Percentiles rank a stretch among this genome's conserved stretches.
phyloP scores from a whole-genome alignment of 768 basidiomycete species.

The Tubosaeta sp. region DNA sequence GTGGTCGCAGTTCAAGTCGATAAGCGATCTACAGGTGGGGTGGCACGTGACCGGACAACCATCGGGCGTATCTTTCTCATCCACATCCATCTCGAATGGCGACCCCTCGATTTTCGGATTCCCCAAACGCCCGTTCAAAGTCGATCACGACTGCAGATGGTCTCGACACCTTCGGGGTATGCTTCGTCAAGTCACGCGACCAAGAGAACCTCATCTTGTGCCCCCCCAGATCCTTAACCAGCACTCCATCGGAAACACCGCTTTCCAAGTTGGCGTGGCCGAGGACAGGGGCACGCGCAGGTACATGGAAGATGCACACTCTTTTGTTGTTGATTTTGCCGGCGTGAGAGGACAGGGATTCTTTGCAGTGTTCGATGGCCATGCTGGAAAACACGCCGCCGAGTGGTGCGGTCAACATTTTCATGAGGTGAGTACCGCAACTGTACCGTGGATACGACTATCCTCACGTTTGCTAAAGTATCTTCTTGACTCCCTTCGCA shows the following conservation, averaged over 20 bases:
- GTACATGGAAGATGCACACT: constrained; percentile 97
- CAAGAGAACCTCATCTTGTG: not conserved
- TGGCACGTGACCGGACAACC: constrained; percentile 22
- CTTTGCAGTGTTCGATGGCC: constrained; percentile 97
- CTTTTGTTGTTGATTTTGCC: constrained; percentile 93
- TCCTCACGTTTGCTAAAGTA: constrained; percentile 34
- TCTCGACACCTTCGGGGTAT: constrained; percentile 72
- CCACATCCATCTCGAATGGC: constrained; percentile 21
- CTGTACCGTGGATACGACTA: not conserved
- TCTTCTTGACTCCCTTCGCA: constrained; percentile 66
- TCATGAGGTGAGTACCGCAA: constrained; percentile 60
- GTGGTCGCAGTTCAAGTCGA: constrained; percentile 8
- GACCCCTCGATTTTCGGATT: constrained; percentile 44
- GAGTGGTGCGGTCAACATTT: constrained; percentile 99
- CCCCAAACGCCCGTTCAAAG: constrained; percentile 77
- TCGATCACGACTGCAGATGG: constrained; percentile 74
- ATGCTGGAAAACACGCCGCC: constrained; percentile 97
- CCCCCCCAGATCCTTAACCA: constrained; percentile 40
- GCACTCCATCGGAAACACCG: constrained; percentile 61
- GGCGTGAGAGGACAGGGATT: constrained; percentile 92
- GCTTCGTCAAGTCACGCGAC: constrained; percentile 22
- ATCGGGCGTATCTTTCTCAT: constrained; percentile 4
- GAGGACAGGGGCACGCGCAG: constrained; percentile 89
- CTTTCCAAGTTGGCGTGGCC: constrained; percentile 60
- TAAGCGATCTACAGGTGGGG: constrained; percentile 18